Conservation (phyloP, 2,329 filamentous ascomycete species). For the Monosporascus cannonballus region DNA sequence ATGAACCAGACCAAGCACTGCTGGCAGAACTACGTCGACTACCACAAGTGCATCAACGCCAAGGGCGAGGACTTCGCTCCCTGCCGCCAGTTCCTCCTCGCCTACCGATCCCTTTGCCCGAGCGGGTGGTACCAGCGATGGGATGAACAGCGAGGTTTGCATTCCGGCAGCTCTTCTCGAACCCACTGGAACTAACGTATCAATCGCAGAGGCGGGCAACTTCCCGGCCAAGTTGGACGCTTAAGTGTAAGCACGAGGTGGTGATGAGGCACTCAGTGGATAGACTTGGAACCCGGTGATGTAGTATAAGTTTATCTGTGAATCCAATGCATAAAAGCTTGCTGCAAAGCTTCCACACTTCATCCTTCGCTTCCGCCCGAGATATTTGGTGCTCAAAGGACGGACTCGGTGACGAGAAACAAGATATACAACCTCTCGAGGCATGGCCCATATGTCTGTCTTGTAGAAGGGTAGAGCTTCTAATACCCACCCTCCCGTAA, state of each 20-base stretch:
- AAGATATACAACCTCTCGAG: too few species aligned
- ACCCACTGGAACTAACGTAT: conserved; percentile 7
- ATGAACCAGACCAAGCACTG: conserved; percentile 99
- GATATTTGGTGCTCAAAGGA: too few species aligned
- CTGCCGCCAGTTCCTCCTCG: conserved; percentile 96
- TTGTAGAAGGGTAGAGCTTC: too few species aligned
- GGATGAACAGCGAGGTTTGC: conserved; percentile 93
- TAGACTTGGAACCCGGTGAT: conserved; percentile 13
- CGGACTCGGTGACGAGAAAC: too few species aligned
- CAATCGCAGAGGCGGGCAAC: conserved; percentile 54
- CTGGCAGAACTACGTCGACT: conserved; percentile 99
- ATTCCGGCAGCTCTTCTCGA: conserved; percentile 2
- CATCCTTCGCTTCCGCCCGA: neutral
- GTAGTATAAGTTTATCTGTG: conserved; percentile 22
- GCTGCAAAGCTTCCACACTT: conserved; percentile 4
- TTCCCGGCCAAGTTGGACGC: conserved; percentile 62
- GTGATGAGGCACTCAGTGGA: conserved; percentile 4
- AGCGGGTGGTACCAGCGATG: conserved; percentile 89
- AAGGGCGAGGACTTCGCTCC: conserved; percentile 98
- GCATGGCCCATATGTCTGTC: too few species aligned
- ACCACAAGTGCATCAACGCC: conserved; percentile 98
- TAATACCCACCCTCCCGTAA: too few species aligned
- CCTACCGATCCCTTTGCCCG: conserved; percentile 96
- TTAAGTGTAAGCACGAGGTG: conserved; percentile 27
- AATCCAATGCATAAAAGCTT: conserved; percentile 17